These are phyloP conservation scores for Amphibolis antarctica DNA, from an alignment of 106 monocot species.

Conservation along the genomic window DNA sequence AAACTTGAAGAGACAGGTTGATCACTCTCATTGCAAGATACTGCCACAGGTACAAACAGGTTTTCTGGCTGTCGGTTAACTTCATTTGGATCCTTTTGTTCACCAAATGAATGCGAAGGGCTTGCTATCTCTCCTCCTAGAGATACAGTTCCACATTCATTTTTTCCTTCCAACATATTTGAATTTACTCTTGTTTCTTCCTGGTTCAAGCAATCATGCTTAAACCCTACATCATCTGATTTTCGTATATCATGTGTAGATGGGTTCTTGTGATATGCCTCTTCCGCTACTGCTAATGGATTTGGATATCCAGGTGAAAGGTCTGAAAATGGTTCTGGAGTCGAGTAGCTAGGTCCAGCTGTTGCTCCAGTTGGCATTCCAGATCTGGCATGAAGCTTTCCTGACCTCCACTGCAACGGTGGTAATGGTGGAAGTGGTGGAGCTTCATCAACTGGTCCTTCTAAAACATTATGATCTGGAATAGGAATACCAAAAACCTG, in stretches of 20 bases:
- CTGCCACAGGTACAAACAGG: conserved; percentile 6
- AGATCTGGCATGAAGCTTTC: conserved; percentile 38
- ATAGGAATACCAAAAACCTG: not conserved
- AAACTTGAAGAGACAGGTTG: not conserved
- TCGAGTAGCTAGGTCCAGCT: not conserved
- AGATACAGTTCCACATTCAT: conserved; percentile 1
- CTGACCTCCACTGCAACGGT: conserved; percentile 78
- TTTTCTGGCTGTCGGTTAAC: conserved; percentile 10
- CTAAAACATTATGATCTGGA: not conserved
- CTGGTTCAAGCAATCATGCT: not conserved
- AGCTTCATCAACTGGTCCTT: conserved; percentile 26
- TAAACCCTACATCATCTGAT: not conserved
- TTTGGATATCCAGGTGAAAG: conserved; percentile 3
- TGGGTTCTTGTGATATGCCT: not conserved
- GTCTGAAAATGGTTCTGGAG: not conserved
- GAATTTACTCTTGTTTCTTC: not conserved
- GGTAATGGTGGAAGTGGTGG: conserved; percentile 85
- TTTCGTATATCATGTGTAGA: not conserved
- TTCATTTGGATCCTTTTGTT: not conserved
- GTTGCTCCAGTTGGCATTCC: conserved; percentile 9
- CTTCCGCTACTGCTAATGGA: not conserved
- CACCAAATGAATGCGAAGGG: not conserved
- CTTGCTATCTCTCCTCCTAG: conserved; percentile 3
- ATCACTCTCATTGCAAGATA: not conserved
- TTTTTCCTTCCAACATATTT: conserved; percentile 2